Percentiles rank a stretch among this genome's conserved stretches.
These are phyloP conservation scores for Paspalum vaginatum DNA, from an alignment of 176 grass and related monocot genomes.

Conservation along the genomic window DNA sequence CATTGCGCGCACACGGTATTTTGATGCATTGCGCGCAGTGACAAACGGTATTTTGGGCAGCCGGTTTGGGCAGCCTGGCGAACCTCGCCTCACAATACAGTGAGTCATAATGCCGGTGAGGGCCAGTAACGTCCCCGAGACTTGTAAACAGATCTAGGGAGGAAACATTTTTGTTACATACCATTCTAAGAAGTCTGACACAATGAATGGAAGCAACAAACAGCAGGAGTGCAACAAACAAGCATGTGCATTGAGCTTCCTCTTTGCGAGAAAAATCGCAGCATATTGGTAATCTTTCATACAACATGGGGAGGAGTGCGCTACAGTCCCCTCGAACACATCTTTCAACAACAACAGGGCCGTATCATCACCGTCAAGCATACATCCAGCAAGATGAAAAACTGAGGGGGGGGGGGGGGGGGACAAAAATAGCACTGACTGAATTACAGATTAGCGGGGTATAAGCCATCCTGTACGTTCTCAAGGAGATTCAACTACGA, in stretches of 20 bases:
- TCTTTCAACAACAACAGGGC: conserved; percentile 39
- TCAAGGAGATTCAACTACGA: conserved; percentile 32
- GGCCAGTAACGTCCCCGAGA: neutral
- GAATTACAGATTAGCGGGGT: conserved; percentile 64
- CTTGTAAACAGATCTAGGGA: conserved; percentile 4
- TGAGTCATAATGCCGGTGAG: neutral
- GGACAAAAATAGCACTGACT: conserved; percentile 48
- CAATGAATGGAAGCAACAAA: no score
- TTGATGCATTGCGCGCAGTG: no score
- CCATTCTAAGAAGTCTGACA: neutral
- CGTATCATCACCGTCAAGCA: conserved; percentile 56
- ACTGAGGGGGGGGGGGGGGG: no score
- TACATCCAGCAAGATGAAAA: conserved; percentile 49
- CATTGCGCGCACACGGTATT: no score
- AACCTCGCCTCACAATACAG: no score
- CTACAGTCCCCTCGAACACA: conserved; percentile 39
- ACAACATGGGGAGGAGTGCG: conserved; percentile 38
- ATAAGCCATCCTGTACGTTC: conserved; percentile 57
- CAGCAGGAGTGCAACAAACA: conserved; percentile 14
- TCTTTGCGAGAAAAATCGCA: conserved; percentile 37
- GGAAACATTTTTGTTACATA: neutral
- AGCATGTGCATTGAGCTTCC: conserved; percentile 46
- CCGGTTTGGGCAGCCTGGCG: no score
- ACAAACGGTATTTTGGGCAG: no score
- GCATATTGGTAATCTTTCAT: conserved; percentile 50